Conservation (phyloP, 208 protist species). For the Strigomonas culicis region DNA sequence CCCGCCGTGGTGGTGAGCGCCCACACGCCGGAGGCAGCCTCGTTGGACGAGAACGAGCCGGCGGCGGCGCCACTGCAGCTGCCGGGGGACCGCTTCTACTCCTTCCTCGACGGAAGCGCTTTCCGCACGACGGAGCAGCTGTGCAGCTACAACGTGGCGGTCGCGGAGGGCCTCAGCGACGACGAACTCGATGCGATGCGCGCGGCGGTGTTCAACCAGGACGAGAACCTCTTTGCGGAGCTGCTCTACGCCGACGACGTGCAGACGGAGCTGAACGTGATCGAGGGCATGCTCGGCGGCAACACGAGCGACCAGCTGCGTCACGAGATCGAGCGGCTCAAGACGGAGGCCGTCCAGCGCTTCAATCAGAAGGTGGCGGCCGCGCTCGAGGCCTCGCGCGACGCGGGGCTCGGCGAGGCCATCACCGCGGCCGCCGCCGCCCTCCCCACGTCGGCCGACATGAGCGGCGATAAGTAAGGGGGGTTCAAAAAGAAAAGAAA, state of each 20-base stretch:
- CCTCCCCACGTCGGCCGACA: background rate
- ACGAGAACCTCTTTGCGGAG: slow-evolving; percentile 78
- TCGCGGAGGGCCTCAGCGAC: slow-evolving; percentile 71
- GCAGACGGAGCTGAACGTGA: slow-evolving; percentile 25
- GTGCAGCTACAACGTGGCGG: slow-evolving; percentile 68
- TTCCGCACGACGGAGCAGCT: slow-evolving; percentile 59
- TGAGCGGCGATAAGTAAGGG: too few relatives aligned
- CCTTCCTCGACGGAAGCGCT: slow-evolving; percentile 70
- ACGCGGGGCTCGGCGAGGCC: background rate
- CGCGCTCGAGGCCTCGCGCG: background rate
- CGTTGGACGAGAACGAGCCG: background rate
- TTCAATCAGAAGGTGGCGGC: slow-evolving; percentile 3
- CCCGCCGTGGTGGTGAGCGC: too few relatives aligned
- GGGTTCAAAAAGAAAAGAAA: background rate
- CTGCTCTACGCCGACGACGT: slow-evolving; percentile 83
- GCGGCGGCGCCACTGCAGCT: background rate
- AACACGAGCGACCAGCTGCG: background rate
- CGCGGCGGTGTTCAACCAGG: slow-evolving; percentile 51
- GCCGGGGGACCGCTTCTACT: slow-evolving; percentile 27
- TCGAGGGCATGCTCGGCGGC: slow-evolving; percentile 20
- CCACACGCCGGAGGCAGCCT: background rate
- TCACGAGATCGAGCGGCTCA: background rate
- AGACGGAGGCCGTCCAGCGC: slow-evolving; percentile 2
- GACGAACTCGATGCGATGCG: slow-evolving; percentile 66
- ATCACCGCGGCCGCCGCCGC: background rate